Evolutionary conservation across 1,284 basidiomycete genomes (phyloP).

Genomic region (Somion occarium): DNA sequence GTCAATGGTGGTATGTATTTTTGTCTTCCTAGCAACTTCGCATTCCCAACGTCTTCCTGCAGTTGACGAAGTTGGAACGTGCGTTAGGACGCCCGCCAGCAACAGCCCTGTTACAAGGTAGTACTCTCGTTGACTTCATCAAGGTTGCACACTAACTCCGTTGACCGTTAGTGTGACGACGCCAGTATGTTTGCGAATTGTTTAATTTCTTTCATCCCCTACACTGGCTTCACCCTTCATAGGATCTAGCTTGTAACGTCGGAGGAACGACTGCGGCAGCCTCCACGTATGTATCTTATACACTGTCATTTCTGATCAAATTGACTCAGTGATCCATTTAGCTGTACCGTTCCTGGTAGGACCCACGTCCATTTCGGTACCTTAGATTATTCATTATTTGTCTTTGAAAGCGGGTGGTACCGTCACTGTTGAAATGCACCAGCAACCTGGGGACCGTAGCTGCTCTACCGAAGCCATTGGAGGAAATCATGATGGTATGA

Average conservation of each 20-base stretch:
- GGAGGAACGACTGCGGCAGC: conserved; percentile 1
- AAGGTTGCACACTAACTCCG: too few relatives aligned
- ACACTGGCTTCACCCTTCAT: background rate
- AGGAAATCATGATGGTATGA: conserved; percentile 43
- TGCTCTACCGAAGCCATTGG: conserved; percentile 43
- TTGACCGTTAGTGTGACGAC: conserved; percentile 26
- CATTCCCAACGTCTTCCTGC: background rate
- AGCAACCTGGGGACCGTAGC: conserved; percentile 42
- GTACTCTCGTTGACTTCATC: too few relatives aligned
- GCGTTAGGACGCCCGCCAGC: conserved; percentile 39
- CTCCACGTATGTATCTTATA: conserved; percentile 1
- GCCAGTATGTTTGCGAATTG: background rate
- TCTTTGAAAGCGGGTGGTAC: conserved; percentile 43
- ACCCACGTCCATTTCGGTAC: conserved; percentile 7
- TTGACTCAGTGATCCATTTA: conserved; percentile 32
- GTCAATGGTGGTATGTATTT: conserved; percentile 36
- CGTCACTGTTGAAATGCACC: conserved; percentile 52
- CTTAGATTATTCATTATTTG: too few relatives aligned
- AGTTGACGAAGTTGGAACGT: conserved; percentile 23
- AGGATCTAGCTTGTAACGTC: conserved; percentile 46
- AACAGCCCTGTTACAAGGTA: conserved; percentile 44
- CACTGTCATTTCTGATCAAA: too few relatives aligned
- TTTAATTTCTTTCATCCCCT: background rate
- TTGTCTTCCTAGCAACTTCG: background rate
- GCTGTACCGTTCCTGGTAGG: conserved; percentile 35